phyloP scores from a whole-genome alignment of 192 early-diverging fungal genomes.

The Rhizoclosmatium globosum region DNA sequence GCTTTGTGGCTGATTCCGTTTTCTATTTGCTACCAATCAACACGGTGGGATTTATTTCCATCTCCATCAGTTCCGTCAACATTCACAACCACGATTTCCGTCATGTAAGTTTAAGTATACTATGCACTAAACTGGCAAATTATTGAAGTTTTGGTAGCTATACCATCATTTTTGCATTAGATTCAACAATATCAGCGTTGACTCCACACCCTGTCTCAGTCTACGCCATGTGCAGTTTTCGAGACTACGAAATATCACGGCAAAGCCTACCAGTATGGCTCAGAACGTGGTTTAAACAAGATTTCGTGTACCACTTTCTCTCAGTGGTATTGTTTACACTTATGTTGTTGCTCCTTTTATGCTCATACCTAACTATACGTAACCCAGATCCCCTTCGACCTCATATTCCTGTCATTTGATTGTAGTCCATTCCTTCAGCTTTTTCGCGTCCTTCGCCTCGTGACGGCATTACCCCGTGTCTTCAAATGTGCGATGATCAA shows the following conservation, averaged over 20 bases:
- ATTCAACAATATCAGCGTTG: slow-evolving; percentile 8
- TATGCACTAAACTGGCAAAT: not conserved
- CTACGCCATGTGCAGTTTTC: slow-evolving; percentile 26
- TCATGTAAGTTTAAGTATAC: too few relatives aligned
- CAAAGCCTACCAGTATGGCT: not conserved
- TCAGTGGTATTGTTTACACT: not conserved
- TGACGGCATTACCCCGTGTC: not conserved
- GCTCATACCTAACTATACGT: not conserved
- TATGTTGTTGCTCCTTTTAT: not conserved
- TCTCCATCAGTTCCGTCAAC: not conserved
- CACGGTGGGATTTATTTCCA: not conserved
- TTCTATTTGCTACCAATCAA: slow-evolving; percentile 16
- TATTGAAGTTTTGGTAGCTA: slow-evolving; percentile 9
- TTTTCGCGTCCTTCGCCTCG: not conserved
- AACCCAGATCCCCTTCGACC: slow-evolving; percentile 18
- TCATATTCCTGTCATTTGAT: not conserved
- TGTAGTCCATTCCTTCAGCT: not conserved
- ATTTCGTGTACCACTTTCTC: slow-evolving; percentile 8
- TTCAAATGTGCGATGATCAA: slow-evolving; percentile 4
- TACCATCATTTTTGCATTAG: slow-evolving; percentile 1
- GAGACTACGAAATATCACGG: slow-evolving; percentile 27
- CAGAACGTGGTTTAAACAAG: slow-evolving; percentile 1
- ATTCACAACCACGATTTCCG: not conserved
- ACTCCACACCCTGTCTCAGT: slow-evolving; percentile 3
- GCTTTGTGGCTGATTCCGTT: slow-evolving; percentile 32